These are phyloP conservation scores for Hypocreales sp. DNA, from an alignment of 2,329 filamentous ascomycete genomes.

Conservation along the genomic window DNA sequence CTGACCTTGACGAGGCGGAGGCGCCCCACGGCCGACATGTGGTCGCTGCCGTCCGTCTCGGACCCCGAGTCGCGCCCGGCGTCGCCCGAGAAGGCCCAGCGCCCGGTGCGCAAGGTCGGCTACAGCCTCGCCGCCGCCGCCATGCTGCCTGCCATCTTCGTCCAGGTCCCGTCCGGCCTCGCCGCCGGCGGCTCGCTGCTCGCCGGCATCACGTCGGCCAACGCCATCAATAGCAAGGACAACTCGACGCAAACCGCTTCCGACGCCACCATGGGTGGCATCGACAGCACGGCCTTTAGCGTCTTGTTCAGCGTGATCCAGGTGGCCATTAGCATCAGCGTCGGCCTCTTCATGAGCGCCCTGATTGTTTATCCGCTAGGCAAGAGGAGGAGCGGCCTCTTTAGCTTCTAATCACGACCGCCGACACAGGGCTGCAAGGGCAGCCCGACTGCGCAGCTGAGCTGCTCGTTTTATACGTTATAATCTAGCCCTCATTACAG, in stretches of 20 bases:
- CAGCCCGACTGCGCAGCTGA: no score
- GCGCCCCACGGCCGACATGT: conserved; percentile 12
- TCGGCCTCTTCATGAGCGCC: conserved; percentile 41
- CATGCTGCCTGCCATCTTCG: conserved; percentile 76
- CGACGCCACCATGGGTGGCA: conserved; percentile 7
- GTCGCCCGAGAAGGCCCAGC: conserved; percentile 8
- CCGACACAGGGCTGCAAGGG: no score
- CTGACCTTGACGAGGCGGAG: conserved; percentile 17
- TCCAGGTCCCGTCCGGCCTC: conserved; percentile 48
- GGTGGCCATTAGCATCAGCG: conserved; percentile 46
- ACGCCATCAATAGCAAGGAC: conserved; percentile 33
- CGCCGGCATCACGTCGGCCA: conserved; percentile 39
- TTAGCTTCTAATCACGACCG: conserved; percentile 29
- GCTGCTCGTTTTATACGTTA: no score
- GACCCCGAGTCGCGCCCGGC: conserved; percentile 17
- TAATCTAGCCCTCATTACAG: no score
- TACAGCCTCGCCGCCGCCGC: conserved; percentile 73
- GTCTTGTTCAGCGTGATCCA: conserved; percentile 43
- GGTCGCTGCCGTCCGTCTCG: conserved; percentile 13
- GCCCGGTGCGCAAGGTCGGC: conserved; percentile 31
- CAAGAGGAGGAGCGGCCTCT: conserved; percentile 41
- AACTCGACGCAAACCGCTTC: no score
- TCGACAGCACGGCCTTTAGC: conserved; percentile 33
- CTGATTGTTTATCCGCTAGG: conserved; percentile 40
- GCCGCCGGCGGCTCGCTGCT: conserved; percentile 43